Base-by-base conservation (phyloP, 129 eudicot species). In the Tagetes erecta region DNA sequence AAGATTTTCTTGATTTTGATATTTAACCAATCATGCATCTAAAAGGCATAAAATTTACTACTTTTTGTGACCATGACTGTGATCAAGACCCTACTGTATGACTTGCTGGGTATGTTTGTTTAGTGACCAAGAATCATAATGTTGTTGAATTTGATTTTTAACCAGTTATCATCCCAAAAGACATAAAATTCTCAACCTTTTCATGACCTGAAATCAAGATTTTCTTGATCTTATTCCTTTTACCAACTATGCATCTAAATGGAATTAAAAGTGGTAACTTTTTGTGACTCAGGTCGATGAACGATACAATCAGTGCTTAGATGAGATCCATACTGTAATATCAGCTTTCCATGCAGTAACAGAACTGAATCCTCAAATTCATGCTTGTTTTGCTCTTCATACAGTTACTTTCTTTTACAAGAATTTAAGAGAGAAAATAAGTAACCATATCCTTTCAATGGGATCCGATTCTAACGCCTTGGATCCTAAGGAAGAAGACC, bases 321-420 rank as follows among this genome's bases (percentile, higher is more conserved):
- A 94, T 67, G 97, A 94, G 81, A 85, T 94, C 52, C 99, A 94
- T 62, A 91, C 91, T 7, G 97, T 88, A 35, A 72, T 85, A 53
- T 94, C 96, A 10, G 97, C 99, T 41, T 94, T 94, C 76, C 96
- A 91, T 75, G 92, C 94, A 41, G 96, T 92, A 62, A 85, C 99
- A 2, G 99, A 94, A 80, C 50, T 94, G 84, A 87, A 94, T 72
- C 97, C 97, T 52, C 88, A 87, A 55, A 65, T 88, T 73, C 97
- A 94, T 40, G 79, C 97, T 27, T 87, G 88, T 71, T 91, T 91
- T 70, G 91, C 91, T 30, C 97, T 94, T 72, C 96, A 82, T 57
- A 85, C 91, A 64, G 71, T 94, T 64, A 85, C 97, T 5, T 69
- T 82, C 79, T 81, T 86, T 83, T 94, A 91, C 82, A 91, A 88